Evolutionary conservation across 208 protist species (phyloP).

Genomic region (Crithidia mellificae): DNA sequence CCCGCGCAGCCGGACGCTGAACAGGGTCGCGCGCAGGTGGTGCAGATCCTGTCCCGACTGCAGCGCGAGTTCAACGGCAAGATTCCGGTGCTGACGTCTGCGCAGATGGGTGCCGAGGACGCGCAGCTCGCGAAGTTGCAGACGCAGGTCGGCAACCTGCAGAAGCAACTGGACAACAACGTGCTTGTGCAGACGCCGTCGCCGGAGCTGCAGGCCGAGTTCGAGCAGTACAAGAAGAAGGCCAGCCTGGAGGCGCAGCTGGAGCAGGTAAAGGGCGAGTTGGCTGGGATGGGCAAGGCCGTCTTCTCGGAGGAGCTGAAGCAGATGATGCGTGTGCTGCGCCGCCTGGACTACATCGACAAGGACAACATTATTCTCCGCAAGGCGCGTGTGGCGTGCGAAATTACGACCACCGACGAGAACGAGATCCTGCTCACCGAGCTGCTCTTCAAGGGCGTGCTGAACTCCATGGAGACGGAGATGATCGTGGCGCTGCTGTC

Average conservation of each 20-base stretch:
- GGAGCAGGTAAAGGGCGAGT: slow-evolving; percentile 72
- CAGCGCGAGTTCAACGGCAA: slow-evolving; percentile 65
- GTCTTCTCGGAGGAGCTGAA: slow-evolving; percentile 95
- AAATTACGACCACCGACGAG: slow-evolving; percentile 98
- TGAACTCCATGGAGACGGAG: slow-evolving; percentile 97
- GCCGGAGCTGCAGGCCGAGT: slow-evolving; percentile 54
- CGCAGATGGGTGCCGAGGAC: slow-evolving; percentile 97
- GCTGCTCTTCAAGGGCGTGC: slow-evolving; percentile 97
- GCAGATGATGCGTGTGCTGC: slow-evolving; percentile 96
- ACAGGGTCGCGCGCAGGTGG: slow-evolving; percentile 66
- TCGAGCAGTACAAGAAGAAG: slow-evolving; percentile 76
- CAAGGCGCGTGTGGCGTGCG: slow-evolving; percentile 98
- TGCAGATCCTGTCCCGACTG: slow-evolving; percentile 82
- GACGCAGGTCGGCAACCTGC: slow-evolving; percentile 84
- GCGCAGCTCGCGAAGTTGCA: slow-evolving; percentile 70
- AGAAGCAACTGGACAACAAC: slow-evolving; percentile 80
- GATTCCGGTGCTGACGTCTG: slow-evolving; percentile 94
- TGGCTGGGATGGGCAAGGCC: slow-evolving; percentile 84
- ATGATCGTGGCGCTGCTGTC: slow-evolving; percentile 95
- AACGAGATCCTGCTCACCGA: slow-evolving; percentile 98
- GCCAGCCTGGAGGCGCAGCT: slow-evolving; percentile 66
- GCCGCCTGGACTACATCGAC: slow-evolving; percentile 96
- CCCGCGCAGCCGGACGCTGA: slow-evolving; percentile 78
- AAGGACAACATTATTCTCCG: slow-evolving; percentile 97
- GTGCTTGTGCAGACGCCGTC: slow-evolving; percentile 65